A percentile compares a stretch with the other conserved stretches of the same genome.
Conservation (phyloP, 2,329 filamentous ascomycete species). For the Scedosporium apiospermum region DNA sequence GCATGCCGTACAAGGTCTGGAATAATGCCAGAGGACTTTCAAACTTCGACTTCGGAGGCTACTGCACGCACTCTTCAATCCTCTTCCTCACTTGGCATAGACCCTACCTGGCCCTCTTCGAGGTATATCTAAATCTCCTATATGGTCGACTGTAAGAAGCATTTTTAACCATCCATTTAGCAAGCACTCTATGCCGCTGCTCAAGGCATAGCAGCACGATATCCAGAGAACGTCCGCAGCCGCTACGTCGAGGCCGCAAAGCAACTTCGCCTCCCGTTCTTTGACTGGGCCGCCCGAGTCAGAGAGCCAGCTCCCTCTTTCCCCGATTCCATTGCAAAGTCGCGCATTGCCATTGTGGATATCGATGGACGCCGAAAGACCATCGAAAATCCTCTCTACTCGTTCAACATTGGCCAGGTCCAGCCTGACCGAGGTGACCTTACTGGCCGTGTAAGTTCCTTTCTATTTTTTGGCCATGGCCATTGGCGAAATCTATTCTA, state of each 20-base stretch:
- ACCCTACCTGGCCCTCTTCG: conserved; percentile 51
- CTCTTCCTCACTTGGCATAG: conserved; percentile 59
- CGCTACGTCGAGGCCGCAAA: conserved; percentile 18
- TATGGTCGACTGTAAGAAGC: neutral
- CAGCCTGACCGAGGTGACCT: neutral
- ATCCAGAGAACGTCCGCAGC: conserved; percentile 12
- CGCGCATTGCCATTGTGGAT: conserved; percentile 14
- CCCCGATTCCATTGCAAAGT: conserved; percentile 11
- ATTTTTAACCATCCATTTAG: conserved; percentile 8
- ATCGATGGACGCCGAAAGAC: conserved; percentile 13
- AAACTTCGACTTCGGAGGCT: conserved; percentile 28
- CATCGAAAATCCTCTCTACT: conserved; percentile 19
- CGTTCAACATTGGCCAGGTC: conserved; percentile 12
- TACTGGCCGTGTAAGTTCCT: neutral
- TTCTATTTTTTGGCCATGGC: neutral
- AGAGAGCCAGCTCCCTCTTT: conserved; percentile 9
- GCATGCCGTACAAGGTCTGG: conserved; percentile 55
- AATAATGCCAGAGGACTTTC: conserved; percentile 28
- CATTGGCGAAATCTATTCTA: neutral
- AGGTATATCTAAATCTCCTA: conserved; percentile 28
- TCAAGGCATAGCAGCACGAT: conserved; percentile 14
- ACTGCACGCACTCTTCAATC: conserved; percentile 52
- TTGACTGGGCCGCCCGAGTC: conserved; percentile 21
- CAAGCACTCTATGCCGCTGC: conserved; percentile 17
- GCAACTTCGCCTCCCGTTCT: conserved; percentile 22